These are phyloP conservation scores for Circinella umbellata DNA, from an alignment of 371 early-diverging fungal species.

Conservation along the genomic window DNA sequence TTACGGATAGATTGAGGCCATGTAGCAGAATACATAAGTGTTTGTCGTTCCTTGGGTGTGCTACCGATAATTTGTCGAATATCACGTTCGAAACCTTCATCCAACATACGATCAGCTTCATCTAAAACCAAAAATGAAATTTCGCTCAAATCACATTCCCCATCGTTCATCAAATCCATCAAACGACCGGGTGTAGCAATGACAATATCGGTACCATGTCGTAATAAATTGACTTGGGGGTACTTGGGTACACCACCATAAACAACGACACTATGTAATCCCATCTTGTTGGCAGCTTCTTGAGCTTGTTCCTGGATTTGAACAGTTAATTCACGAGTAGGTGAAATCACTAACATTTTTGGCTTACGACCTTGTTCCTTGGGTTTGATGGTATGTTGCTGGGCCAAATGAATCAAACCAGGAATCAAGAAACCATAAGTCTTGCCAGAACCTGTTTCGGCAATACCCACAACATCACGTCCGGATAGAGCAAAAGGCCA, in stretches of 20 bases:
- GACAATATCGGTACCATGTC: slow-evolving; percentile 78
- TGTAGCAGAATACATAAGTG: slow-evolving; percentile 87
- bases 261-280: slow-evolving; percentile 78
- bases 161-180: slow-evolving; percentile 89
- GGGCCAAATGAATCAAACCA: slow-evolving; percentile 73
- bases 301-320: slow-evolving; percentile 83
- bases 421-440: slow-evolving; percentile 95
- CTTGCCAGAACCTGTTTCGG: slow-evolving; percentile 93
- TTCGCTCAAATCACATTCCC: slow-evolving; percentile 65
- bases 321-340: slow-evolving; percentile 96
- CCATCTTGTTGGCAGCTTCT: slow-evolving; percentile 71
- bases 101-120: slow-evolving; percentile 97
- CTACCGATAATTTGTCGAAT: slow-evolving; percentile 79
- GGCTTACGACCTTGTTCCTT: slow-evolving; percentile 52
- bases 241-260: slow-evolving; percentile 81
- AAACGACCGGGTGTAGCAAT: slow-evolving; percentile 97
- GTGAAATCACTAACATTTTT: slow-evolving; percentile 84
- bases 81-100: slow-evolving; percentile 91
- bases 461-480: slow-evolving; percentile 80
- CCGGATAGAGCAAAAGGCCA: slow-evolving; percentile 79
- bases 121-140: slow-evolving; percentile 90
- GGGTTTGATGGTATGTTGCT: slow-evolving; percentile 52
- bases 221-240: slow-evolving; percentile 59
- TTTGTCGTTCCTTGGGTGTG: slow-evolving; percentile 72
- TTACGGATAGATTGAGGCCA: slow-evolving; percentile 82